Evolutionary conservation across 208 protist species (phyloP).

Genomic region (Wallacemonas collosoma): DNA sequence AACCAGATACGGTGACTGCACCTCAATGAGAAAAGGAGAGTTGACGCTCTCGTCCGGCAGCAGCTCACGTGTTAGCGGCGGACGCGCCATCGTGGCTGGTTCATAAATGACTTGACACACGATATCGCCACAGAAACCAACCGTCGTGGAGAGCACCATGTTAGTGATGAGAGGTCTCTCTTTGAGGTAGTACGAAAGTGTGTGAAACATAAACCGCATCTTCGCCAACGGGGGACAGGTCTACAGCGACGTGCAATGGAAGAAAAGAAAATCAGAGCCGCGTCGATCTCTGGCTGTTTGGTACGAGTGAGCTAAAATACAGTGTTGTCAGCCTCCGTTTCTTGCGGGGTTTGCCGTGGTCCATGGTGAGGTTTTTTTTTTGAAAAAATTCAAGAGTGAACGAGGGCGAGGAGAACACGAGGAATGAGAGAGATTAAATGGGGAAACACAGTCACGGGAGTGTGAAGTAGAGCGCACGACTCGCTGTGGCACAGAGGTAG

Average conservation of each 20-base stretch:
- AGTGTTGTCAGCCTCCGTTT: too few relatives aligned
- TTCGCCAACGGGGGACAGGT: background rate
- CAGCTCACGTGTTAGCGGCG: slow-evolving; percentile 34
- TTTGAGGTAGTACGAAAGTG: slow-evolving; percentile 58
- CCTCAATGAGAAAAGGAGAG: slow-evolving; percentile 44
- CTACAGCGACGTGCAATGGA: background rate
- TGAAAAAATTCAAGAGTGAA: background rate
- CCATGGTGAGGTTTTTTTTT: background rate
- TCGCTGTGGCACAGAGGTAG: too few relatives aligned
- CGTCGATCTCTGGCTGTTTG: too few relatives aligned
- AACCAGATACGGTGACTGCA: slow-evolving; percentile 39
- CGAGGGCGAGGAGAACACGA: background rate
- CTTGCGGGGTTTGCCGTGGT: too few relatives aligned
- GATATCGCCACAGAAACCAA: slow-evolving; percentile 76
- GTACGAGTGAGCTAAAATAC: too few relatives aligned
- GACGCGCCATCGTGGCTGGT: slow-evolving; percentile 34
- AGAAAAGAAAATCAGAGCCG: background rate
- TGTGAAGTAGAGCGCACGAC: too few relatives aligned
- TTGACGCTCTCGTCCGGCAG: slow-evolving; percentile 35
- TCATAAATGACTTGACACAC: slow-evolving; percentile 72
- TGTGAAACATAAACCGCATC: slow-evolving; percentile 37
- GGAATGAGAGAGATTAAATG: background rate
- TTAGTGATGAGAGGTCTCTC: slow-evolving; percentile 59
- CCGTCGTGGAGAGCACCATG: slow-evolving; percentile 50
- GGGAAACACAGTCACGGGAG: too few relatives aligned